phyloP scores from a whole-genome alignment of 2,329 filamentous ascomycete genomes.

The Fusarium euwallaceae region DNA sequence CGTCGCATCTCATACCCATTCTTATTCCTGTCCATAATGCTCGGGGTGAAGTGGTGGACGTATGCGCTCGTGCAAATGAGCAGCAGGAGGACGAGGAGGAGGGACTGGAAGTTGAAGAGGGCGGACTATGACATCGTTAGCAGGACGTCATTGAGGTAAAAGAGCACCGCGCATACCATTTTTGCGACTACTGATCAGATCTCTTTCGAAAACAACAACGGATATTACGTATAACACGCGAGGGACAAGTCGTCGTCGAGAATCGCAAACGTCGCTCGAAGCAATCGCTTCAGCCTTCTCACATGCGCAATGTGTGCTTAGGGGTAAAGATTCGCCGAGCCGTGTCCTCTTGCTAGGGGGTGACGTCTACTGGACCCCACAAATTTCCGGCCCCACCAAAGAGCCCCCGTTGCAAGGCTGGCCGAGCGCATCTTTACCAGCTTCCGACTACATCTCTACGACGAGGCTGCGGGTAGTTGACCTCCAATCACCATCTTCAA shows the following conservation, averaged over 20 bases:
- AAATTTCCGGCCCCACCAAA: constrained; percentile 37
- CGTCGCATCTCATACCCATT: constrained; percentile 73
- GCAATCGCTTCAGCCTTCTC: constrained; percentile 22
- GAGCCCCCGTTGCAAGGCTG: constrained; percentile 28
- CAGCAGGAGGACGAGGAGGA: constrained; percentile 93
- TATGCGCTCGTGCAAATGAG: constrained; percentile 97
- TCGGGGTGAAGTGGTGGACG: constrained; percentile 88
- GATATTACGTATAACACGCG: background rate
- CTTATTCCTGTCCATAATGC: constrained; percentile 93
- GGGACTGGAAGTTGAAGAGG: constrained; percentile 98
- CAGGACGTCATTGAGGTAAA: background rate
- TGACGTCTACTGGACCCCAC: constrained; percentile 43
- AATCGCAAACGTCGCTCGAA: constrained; percentile 18
- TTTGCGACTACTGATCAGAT: constrained; percentile 19
- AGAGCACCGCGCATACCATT: constrained; percentile 44
- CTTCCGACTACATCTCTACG: constrained; percentile 38
- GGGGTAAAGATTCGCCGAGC: constrained; percentile 57
- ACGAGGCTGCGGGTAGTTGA: constrained; percentile 29
- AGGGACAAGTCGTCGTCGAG: constrained; percentile 15
- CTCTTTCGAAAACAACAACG: background rate
- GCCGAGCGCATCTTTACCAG: constrained; percentile 15
- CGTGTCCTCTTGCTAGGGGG: constrained; percentile 34
- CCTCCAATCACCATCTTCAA: background rate
- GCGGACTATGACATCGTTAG: constrained; percentile 74
- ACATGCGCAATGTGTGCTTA: constrained; percentile 48